phyloP scores from a whole-genome alignment of 495 filamentous ascomycete species.

The Penicillium atrosanguineum region DNA sequence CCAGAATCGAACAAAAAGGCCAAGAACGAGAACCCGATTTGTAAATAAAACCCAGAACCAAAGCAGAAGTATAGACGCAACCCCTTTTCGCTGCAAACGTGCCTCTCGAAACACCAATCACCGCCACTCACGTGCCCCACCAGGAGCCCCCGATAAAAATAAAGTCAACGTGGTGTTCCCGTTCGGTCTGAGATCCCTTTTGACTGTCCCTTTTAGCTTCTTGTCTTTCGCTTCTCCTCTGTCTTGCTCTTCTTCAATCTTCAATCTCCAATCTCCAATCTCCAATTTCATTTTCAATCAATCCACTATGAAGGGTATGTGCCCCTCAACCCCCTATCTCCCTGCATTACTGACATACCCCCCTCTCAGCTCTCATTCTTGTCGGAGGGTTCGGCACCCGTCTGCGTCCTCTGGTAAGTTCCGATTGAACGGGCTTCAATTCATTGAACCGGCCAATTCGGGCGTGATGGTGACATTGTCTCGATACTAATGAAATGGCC shows the following conservation, averaged over 20 bases:
- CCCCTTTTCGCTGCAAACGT: conserved; percentile 36
- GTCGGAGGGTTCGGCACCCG: conserved; percentile 99
- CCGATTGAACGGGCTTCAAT: conserved; percentile 13
- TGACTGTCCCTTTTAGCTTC: conserved; percentile 8
- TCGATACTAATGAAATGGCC: background rate
- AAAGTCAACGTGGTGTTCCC: conserved; percentile 37
- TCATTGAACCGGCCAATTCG: conserved; percentile 12
- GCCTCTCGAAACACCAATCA: conserved; percentile 22
- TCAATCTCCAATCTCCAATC: conserved; percentile 5
- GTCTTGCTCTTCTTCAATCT: conserved; percentile 8
- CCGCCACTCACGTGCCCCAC: conserved; percentile 29
- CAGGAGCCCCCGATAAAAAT: conserved; percentile 26
- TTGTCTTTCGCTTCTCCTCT: conserved; percentile 9
- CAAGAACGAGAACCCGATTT: too few relatives aligned
- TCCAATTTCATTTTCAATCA: background rate
- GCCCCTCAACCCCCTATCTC: conserved; percentile 1
- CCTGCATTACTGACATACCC: conserved; percentile 14
- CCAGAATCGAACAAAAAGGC: background rate
- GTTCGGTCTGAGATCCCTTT: conserved; percentile 20
- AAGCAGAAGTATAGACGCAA: conserved; percentile 1
- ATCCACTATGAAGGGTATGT: conserved; percentile 53
- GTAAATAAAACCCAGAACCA: too few relatives aligned
- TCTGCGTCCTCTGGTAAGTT: conserved; percentile 90
- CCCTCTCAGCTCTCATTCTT: conserved; percentile 85
- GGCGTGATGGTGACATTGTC: background rate